These are phyloP conservation scores for Bipolaris zeicola DNA, from an alignment of 2,329 filamentous ascomycete species.

Conservation along the genomic window DNA sequence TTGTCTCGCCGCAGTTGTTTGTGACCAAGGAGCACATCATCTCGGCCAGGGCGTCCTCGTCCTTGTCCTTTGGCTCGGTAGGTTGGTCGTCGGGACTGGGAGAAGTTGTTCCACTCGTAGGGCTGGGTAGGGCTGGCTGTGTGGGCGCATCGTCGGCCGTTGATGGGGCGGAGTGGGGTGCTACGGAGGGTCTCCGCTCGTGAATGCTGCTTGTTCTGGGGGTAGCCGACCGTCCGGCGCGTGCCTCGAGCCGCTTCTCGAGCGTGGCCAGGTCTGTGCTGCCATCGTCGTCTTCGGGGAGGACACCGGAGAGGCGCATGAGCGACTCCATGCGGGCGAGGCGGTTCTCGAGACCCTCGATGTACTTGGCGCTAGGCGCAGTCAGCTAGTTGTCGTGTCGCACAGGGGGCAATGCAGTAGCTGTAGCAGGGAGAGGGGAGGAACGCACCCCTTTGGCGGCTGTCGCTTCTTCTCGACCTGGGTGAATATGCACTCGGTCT, in stretches of 20 bases:
- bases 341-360: conserved; percentile 93
- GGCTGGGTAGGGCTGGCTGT: conserved; percentile 56
- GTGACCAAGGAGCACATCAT: conserved; percentile 99
- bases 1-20: conserved; percentile 90
- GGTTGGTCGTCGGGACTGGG: conserved; percentile 55
- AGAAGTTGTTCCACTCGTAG: conserved; percentile 57
- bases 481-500: conserved; percentile 96
- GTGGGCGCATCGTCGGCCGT: conserved; percentile 48
- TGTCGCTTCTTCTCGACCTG: conserved; percentile 98
- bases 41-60: conserved; percentile 88
- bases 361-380: conserved; percentile 82
- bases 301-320: conserved; percentile 80
- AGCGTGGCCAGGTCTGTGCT: conserved; percentile 86
- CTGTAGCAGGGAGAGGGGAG: too few species aligned
- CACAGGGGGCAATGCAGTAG: not conserved
- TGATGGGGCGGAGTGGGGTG: conserved; percentile 45
- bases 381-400: conserved; percentile 7
- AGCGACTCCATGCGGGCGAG: conserved; percentile 95
- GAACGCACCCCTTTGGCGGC: conserved; percentile 83
- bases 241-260: conserved; percentile 72
- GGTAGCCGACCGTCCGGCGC: conserved; percentile 37
- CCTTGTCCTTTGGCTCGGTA: conserved; percentile 51
- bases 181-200: conserved; percentile 43
- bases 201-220: conserved; percentile 25
- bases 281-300: conserved; percentile 83